Evolutionary conservation across 495 filamentous ascomycete species (phyloP).

Genomic region (Schizothecium vesticola): DNA sequence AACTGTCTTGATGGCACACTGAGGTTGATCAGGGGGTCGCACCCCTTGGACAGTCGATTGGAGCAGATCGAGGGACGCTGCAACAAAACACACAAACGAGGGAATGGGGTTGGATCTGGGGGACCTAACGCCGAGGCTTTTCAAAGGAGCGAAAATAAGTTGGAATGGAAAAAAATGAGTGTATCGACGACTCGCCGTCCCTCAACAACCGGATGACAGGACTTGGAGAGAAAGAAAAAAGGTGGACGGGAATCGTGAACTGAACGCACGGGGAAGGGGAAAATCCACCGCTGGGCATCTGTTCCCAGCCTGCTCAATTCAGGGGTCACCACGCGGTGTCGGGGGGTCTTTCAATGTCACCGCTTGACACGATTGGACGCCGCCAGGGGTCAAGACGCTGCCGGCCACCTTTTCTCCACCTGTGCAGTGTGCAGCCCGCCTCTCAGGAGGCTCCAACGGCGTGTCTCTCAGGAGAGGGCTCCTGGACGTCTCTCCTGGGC

Average conservation of each 20-base stretch:
- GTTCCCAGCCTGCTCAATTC: slow-evolving; percentile 21
- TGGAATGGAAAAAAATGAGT: slow-evolving; percentile 16
- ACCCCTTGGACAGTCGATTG: slow-evolving; percentile 26
- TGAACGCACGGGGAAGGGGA: slow-evolving; percentile 4
- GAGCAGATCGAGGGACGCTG: slow-evolving; percentile 18
- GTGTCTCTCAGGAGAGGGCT: neutral
- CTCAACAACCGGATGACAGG: neutral
- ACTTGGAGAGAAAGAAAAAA: neutral
- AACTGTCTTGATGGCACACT: slow-evolving; percentile 19
- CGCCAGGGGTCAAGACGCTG: slow-evolving; percentile 10
- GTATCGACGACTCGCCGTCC: slow-evolving; percentile 6
- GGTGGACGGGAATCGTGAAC: neutral
- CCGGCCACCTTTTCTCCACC: slow-evolving; percentile 1
- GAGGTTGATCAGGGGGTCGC: slow-evolving; percentile 27
- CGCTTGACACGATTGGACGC: slow-evolving; percentile 21
- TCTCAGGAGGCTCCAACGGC: slow-evolving; percentile 5
- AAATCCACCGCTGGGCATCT: slow-evolving; percentile 1
- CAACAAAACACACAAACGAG: slow-evolving; percentile 19
- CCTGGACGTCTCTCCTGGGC: neutral
- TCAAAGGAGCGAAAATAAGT: slow-evolving; percentile 11
- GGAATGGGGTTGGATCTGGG: slow-evolving; percentile 7
- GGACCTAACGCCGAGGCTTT: slow-evolving; percentile 5
- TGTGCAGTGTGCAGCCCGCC: neutral
- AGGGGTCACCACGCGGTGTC: slow-evolving; percentile 19
- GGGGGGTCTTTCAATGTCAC: slow-evolving; percentile 17